phyloP scores from a whole-genome alignment of 2,329 filamentous ascomycete genomes.

The Cladorrhinum sp. region DNA sequence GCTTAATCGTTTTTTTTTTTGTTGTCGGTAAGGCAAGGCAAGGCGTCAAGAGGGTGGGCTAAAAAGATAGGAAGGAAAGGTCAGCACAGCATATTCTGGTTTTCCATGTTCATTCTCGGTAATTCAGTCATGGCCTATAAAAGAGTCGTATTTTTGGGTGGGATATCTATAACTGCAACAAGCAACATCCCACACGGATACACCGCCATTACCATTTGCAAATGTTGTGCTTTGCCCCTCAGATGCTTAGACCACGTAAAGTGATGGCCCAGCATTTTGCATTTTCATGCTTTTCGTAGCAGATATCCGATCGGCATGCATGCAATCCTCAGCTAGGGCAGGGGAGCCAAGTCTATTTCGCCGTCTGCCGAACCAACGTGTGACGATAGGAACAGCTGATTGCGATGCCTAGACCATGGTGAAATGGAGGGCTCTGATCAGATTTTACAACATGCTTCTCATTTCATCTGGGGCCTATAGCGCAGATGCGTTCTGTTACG shows the following conservation, averaged over 20 bases:
- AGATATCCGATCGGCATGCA: not conserved
- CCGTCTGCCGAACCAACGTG: not conserved
- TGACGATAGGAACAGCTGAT: not conserved
- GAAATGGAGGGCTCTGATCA: too few species aligned
- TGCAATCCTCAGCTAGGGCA: not conserved
- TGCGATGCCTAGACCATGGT: not conserved
- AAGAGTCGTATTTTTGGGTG: not conserved
- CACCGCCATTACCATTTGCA: not conserved
- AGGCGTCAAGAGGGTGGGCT: not conserved
- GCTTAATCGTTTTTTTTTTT: not conserved
- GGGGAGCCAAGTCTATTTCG: not conserved
- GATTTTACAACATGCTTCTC: too few species aligned
- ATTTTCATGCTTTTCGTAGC: not conserved
- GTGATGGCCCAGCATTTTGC: not conserved
- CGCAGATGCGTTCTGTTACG: too few species aligned
- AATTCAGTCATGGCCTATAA: not conserved
- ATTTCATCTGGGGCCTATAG: too few species aligned
- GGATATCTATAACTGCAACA: not conserved
- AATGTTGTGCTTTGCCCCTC: not conserved
- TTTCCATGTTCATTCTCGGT: not conserved
- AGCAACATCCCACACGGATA: constrained; percentile 12
- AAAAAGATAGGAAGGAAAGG: not conserved
- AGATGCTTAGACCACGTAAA: not conserved
- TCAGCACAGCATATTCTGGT: not conserved
- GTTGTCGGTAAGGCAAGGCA: not conserved